Percentiles rank a stretch among this genome's conserved stretches.
phyloP scores from a whole-genome alignment of 1,284 basidiomycete species.

The Ganoderma leucocontextum region DNA sequence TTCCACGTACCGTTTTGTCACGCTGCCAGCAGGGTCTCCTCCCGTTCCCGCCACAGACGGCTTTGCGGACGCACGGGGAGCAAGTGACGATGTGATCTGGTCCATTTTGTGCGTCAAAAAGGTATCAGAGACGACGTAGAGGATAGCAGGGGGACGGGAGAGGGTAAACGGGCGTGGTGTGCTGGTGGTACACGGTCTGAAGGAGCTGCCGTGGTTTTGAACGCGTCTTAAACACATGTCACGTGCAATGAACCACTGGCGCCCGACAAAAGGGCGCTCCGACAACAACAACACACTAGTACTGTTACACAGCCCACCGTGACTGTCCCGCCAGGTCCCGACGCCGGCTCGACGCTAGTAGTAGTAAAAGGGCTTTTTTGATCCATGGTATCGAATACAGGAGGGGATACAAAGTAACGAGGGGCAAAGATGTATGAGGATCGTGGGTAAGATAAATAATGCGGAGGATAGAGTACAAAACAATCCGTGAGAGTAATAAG shows the following conservation, averaged over 20 bases:
- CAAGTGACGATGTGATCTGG: conserved; percentile 73
- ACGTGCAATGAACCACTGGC: conserved; percentile 22
- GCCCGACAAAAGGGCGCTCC: conserved; percentile 9
- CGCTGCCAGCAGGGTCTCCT: conserved; percentile 71
- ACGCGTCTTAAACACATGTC: conserved; percentile 36
- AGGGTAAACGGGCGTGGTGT: conserved; percentile 15
- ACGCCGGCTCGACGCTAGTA: neutral
- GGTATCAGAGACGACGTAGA: neutral
- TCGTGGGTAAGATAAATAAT: conserved; percentile 10
- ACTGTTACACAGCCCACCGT: too few relatives aligned
- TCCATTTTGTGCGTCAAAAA: conserved; percentile 57
- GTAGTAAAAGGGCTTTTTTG: neutral
- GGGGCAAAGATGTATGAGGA: neutral
- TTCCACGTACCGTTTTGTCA: conserved; percentile 73
- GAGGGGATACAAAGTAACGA: neutral
- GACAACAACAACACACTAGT: too few relatives aligned
- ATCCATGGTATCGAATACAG: neutral
- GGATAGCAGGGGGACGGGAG: conserved; percentile 7
- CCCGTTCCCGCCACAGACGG: conserved; percentile 56
- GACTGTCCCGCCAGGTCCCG: too few relatives aligned
- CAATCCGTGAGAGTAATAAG: neutral
- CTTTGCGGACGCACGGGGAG: conserved; percentile 62
- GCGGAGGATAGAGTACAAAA: neutral
- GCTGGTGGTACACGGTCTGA: conserved; percentile 27
- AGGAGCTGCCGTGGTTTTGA: conserved; percentile 31